Percentiles rank a stretch among this genome's conserved stretches.
phyloP scores from a whole-genome alignment of 805 yeast genomes.

The Blastobotrys americana region DNA sequence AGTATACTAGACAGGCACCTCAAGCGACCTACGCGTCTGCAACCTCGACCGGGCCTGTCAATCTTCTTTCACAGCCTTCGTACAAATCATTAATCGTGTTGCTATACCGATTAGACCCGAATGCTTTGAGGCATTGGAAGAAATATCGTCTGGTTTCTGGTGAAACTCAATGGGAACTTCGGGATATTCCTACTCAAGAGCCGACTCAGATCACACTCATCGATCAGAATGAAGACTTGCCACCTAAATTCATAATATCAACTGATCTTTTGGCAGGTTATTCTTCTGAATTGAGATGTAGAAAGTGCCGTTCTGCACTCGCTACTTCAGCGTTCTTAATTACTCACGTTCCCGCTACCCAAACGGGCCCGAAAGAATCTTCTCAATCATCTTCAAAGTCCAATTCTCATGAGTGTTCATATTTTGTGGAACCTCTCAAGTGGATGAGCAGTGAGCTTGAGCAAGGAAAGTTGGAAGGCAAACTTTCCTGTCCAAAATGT shows the following conservation, averaged over 20 bases:
- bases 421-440: slow-evolving; percentile 75
- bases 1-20: slow-evolving; percentile 23
- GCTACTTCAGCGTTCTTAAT: slow-evolving; percentile 59
- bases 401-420: slow-evolving; percentile 52
- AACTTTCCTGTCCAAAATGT: slow-evolving; percentile 79
- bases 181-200: neutral
- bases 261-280: neutral
- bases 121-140: slow-evolving; percentile 2
- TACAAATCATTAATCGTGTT: slow-evolving; percentile 1
- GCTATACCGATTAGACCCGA: neutral
- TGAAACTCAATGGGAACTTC: neutral
- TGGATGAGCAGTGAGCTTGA: slow-evolving; percentile 88
- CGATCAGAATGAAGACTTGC: neutral
- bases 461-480: slow-evolving; percentile 77
- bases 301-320: slow-evolving; percentile 65
- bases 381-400: too few species aligned
- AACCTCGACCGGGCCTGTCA: slow-evolving; percentile 5
- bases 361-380: too few species aligned
- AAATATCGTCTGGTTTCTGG: neutral
- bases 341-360: slow-evolving; percentile 50
- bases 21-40: slow-evolving; percentile 31
- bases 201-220: neutral
- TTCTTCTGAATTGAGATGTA: slow-evolving; percentile 50
- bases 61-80: neutral
- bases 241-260: neutral